Base-by-base conservation (phyloP, 345 rosid species). In the Rhizophora apiculata region DNA sequence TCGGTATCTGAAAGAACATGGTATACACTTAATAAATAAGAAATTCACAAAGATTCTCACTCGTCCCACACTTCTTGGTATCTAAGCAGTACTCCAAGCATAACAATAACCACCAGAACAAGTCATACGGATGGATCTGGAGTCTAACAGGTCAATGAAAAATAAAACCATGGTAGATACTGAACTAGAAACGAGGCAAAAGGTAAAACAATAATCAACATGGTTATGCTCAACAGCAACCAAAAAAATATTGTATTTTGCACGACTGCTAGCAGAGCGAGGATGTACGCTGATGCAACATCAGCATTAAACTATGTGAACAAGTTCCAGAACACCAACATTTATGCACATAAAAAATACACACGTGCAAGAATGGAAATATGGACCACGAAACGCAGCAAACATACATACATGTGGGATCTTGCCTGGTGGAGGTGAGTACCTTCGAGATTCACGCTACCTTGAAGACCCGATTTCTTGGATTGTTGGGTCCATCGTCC, bases 1-100 rank as follows among this genome's bases (percentile, higher is more conserved):
- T 24, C 39, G 55, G 32, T 60, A 43, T 26, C 30, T 70, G 43
- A 49, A 61, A 73, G 70, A 76, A 65, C 51, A 56, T 31, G 29
- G 8, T 36, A 30, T 24, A 27, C 31, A 56, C 60, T 56, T 56
- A 24, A 43, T 43, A 43, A 24, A 24, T 26, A 56, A 56, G 29
- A 56, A 9, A 21, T n/a, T 16, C 18, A 56, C 60, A 56, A 21
- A 24, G 16, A 56, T 24, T 24, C 18, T 56, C 18, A 9, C 60
- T 24, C 19, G 30, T 24, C 9, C 60, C 26, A 56, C 6, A 56
- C 3, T 56, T 3, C 60, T 56, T 1, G 13, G 29, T 56, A 21
- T n/a, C 22, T 5, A 55, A 55, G 29, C 22, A 55, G 59, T 8
- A n/a, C 22, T 55, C 8, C 46, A 10, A 36, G 39, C 39, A 8